Conservation (phyloP, 1,139 yeast genomes). For the Hansenula anomala region DNA sequence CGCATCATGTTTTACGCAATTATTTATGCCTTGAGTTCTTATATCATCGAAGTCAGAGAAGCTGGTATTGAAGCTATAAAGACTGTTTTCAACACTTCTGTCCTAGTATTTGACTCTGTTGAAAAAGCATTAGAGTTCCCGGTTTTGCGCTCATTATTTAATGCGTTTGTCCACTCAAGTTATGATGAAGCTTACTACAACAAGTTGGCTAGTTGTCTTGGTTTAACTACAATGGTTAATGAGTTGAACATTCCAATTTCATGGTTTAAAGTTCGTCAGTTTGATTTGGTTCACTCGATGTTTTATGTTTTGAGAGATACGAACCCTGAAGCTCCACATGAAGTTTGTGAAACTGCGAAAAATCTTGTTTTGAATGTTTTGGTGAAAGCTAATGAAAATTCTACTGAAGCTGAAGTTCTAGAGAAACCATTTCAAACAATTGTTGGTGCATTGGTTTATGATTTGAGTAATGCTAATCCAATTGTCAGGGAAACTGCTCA, state of each 20-base stretch:
- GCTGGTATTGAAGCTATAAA: constrained; percentile 69
- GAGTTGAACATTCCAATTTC: constrained; percentile 62
- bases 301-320: constrained; percentile 90
- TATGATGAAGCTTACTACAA: constrained; percentile 83
- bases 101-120: constrained; percentile 58
- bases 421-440: constrained; percentile 81
- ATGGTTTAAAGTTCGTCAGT: constrained; percentile 75
- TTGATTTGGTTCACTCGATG: constrained; percentile 81
- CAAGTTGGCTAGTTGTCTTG: constrained; percentile 86
- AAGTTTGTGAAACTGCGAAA: constrained; percentile 69
- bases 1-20: constrained; percentile 70
- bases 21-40: constrained; percentile 75
- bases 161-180: constrained; percentile 84
- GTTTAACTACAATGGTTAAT: constrained; percentile 67
- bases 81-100: constrained; percentile 56
- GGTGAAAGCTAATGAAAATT: constrained; percentile 56
- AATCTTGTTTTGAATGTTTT: constrained; percentile 59
- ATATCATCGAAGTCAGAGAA: constrained; percentile 62
- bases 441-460: constrained; percentile 84
- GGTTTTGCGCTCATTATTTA: constrained; percentile 69
- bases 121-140: constrained; percentile 70
- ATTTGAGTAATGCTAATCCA: constrained; percentile 82
- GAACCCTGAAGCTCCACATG: constrained; percentile 81
- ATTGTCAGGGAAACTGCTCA: constrained; percentile 83
- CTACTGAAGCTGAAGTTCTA: constrained; percentile 52